Evolutionary conservation across 169 alveolate species (phyloP).

Genomic region (Plasmodium gaboni): DNA sequence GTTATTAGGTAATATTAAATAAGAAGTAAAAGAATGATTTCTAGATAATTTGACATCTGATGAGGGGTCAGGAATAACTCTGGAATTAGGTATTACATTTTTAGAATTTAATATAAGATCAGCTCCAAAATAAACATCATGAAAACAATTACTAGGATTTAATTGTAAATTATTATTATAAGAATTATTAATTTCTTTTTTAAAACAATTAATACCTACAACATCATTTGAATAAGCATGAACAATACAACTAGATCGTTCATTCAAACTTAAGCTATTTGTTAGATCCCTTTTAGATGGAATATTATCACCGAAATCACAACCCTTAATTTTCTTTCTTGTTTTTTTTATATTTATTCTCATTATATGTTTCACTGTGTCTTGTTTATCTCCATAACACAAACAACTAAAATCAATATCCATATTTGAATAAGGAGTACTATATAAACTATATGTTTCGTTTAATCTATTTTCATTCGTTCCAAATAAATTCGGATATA

Average conservation of each 20-base stretch:
- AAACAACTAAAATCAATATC: slow-evolving; percentile 50
- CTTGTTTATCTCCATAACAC: slow-evolving; percentile 14
- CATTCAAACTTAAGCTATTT: slow-evolving; percentile 13
- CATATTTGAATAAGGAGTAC: slow-evolving; percentile 44
- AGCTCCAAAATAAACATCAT: slow-evolving; percentile 35
- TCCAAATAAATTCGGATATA: slow-evolving; percentile 35
- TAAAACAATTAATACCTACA: slow-evolving; percentile 52
- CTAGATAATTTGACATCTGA: slow-evolving; percentile 23
- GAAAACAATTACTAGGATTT: slow-evolving; percentile 53
- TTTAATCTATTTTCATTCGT: slow-evolving; percentile 6
- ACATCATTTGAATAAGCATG: slow-evolving; percentile 62
- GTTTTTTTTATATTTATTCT: slow-evolving; percentile 43
- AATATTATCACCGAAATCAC: slow-evolving; percentile 62
- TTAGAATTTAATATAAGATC: slow-evolving; percentile 24
- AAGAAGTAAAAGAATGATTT: slow-evolving; percentile 53
- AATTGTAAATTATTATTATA: slow-evolving; percentile 20
- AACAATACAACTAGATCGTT: slow-evolving; percentile 14
- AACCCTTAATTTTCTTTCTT: slow-evolving; percentile 53
- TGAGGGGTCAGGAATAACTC: slow-evolving; percentile 62
- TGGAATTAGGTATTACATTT: slow-evolving; percentile 58
- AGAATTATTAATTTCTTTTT: slow-evolving; percentile 18
- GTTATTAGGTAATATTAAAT: slow-evolving; percentile 32
- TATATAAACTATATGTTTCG: slow-evolving; percentile 6
- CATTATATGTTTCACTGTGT: slow-evolving; percentile 31
- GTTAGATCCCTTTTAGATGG: slow-evolving; percentile 25